A percentile compares a stretch with the other conserved stretches of the same genome.
Evolutionary conservation across 108 stramenopile genomes (phyloP).

Genomic region (Nitzschia sp.): DNA sequence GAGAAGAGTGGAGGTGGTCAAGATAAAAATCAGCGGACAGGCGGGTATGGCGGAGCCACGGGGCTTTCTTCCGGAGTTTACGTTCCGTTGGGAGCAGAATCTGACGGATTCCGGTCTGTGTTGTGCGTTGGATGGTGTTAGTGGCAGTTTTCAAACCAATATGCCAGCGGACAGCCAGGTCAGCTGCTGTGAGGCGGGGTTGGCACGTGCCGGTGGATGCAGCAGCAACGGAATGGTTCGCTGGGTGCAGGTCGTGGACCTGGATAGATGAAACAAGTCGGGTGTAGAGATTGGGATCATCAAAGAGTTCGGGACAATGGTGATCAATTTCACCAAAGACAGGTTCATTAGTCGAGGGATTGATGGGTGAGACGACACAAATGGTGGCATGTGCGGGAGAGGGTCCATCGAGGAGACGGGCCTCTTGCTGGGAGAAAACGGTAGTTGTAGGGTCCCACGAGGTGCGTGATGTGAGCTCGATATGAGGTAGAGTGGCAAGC

Average conservation of each 20-base stretch:
- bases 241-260: not conserved
- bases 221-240: not conserved
- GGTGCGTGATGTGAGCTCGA: not conserved
- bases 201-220: not conserved
- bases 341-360: not conserved
- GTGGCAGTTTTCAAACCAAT: slow-evolving; percentile 24
- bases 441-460: not conserved
- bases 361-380: not conserved
- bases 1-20: slow-evolving; percentile 14
- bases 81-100: slow-evolving; percentile 24
- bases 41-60: not conserved
- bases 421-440: not conserved
- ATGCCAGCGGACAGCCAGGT: not conserved
- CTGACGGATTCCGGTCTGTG: slow-evolving; percentile 16
- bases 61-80: slow-evolving; percentile 19
- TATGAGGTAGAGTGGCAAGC: not conserved
- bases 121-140: slow-evolving; percentile 21
- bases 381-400: not conserved
- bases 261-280: not conserved
- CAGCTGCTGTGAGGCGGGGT: not conserved
- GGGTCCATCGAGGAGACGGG: not conserved
- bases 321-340: not conserved
- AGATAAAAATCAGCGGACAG: slow-evolving; percentile 17
- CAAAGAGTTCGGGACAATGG: not conserved
- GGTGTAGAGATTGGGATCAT: not conserved